Conservation (phyloP, 371 early-diverging fungal genomes). For the Entomophthora muscae region DNA sequence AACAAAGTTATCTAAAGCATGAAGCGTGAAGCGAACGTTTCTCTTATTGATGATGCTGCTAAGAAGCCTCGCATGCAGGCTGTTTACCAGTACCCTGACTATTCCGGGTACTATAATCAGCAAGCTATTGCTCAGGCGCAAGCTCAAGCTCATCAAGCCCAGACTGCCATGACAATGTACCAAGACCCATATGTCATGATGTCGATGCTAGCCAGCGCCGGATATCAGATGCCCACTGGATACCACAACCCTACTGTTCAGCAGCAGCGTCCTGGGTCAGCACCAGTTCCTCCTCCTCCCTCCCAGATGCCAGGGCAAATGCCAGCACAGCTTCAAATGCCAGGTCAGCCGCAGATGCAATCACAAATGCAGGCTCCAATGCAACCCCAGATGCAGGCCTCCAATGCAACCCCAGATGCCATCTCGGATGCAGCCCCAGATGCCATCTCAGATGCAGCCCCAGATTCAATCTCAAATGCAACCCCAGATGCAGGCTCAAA, state of each 20-base stretch:
- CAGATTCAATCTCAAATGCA: too few species aligned
- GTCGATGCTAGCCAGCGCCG: background rate
- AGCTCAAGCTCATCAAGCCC: too few species aligned
- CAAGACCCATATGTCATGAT: background rate
- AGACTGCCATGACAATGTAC: background rate
- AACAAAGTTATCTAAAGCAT: too few species aligned
- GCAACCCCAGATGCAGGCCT: too few species aligned
- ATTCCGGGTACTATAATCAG: background rate
- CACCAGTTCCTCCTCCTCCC: background rate
- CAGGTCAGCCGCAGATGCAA: background rate
- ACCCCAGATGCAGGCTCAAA: too few species aligned
- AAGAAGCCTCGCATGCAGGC: background rate
- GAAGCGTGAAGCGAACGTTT: background rate
- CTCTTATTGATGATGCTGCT: background rate
- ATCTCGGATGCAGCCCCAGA: too few species aligned
- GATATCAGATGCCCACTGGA: background rate
- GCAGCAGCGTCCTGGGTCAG: background rate
- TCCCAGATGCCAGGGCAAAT: background rate
- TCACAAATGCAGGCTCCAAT: too few species aligned
- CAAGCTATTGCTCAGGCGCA: too few species aligned
- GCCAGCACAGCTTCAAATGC: too few species aligned
- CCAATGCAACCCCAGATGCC: too few species aligned
- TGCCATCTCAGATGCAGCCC: too few species aligned
- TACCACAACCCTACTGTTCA: background rate
- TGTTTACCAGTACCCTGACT: background rate